Percentiles rank a stretch among this genome's conserved stretches.
These are phyloP conservation scores for Phytophthora pisi DNA, from an alignment of 352 stramenopile genomes.

Conservation along the genomic window DNA sequence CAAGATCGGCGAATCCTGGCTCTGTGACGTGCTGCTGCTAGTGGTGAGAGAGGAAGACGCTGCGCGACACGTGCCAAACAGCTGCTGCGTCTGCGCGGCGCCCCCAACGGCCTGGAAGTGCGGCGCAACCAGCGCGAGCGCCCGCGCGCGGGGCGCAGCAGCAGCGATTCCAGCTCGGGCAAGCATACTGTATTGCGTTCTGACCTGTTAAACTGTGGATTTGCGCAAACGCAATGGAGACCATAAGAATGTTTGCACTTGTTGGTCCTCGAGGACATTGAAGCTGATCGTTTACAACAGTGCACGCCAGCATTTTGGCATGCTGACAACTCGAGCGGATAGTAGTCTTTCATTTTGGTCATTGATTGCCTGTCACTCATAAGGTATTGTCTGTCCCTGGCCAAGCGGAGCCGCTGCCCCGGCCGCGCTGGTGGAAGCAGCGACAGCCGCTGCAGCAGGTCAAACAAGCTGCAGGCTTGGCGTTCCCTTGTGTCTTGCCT, in stretches of 20 bases:
- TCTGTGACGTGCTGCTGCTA: neutral
- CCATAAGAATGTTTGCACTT: neutral
- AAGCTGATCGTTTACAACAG: neutral
- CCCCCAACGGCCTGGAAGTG: constrained; percentile 7
- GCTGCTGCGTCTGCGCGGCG: neutral
- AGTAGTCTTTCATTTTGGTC: constrained; percentile 33
- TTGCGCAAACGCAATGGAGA: constrained; percentile 26
- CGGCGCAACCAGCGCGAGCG: constrained; percentile 10
- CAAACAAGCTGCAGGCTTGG: constrained; percentile 8
- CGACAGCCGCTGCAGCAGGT: constrained; percentile 10
- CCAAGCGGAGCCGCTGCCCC: constrained; percentile 9
- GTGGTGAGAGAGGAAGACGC: neutral
- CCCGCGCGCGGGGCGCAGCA: constrained; percentile 4
- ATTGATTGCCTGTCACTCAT: constrained; percentile 44
- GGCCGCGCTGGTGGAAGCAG: constrained; percentile 15
- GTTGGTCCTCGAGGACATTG: constrained; percentile 18
- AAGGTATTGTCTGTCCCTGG: constrained; percentile 34
- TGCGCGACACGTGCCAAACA: neutral
- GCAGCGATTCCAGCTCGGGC: constrained; percentile 7
- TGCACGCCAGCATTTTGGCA: neutral
- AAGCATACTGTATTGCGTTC: constrained; percentile 34
- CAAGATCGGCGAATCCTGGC: neutral
- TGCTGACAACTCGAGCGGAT: constrained; percentile 9
- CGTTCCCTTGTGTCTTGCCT: constrained; percentile 26
- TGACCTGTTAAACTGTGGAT: neutral